Percentiles rank a stretch among this genome's conserved stretches.
These are phyloP conservation scores for Geranium rotundifolium DNA, from an alignment of 345 rosid genomes.

Conservation along the genomic window DNA sequence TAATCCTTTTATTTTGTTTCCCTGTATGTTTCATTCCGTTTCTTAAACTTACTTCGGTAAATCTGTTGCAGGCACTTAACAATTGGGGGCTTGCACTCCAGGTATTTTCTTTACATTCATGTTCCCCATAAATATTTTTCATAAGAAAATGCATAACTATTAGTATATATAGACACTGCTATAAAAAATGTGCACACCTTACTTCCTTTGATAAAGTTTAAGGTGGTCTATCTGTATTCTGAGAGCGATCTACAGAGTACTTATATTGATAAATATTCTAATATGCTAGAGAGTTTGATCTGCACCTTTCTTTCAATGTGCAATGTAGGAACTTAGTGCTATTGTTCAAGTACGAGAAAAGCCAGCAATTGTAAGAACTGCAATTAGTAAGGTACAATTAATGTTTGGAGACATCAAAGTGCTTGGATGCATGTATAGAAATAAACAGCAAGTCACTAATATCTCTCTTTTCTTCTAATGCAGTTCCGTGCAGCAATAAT, in stretches of 20 bases:
- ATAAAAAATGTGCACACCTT: too few relatives aligned
- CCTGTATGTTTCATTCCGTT: not conserved
- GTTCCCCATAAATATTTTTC: not conserved
- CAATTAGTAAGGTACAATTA: slow-evolving; percentile 79
- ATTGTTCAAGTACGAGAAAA: slow-evolving; percentile 93
- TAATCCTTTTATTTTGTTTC: not conserved
- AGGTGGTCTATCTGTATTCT: too few relatives aligned
- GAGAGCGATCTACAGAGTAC: too few relatives aligned
- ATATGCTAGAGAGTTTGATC: too few relatives aligned
- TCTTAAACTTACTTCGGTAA: slow-evolving; percentile 1
- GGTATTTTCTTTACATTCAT: slow-evolving; percentile 26
- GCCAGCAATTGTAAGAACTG: slow-evolving; percentile 80
- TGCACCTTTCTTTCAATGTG: slow-evolving; percentile 7
- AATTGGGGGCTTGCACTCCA: slow-evolving; percentile 98
- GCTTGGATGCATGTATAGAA: not conserved
- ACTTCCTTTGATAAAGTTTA: too few relatives aligned
- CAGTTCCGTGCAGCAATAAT: slow-evolving; percentile 95
- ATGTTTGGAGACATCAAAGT: slow-evolving; percentile 14
- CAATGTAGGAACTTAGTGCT: slow-evolving; percentile 80
- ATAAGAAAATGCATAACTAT: not conserved
- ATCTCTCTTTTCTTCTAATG: slow-evolving; percentile 14
- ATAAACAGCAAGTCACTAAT: not conserved
- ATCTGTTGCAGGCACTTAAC: slow-evolving; percentile 71
- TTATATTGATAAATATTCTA: too few relatives aligned
- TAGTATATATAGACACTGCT: not conserved